Conservation (phyloP, 495 filamentous ascomycete genomes). For the Parathielavia appendiculata region DNA sequence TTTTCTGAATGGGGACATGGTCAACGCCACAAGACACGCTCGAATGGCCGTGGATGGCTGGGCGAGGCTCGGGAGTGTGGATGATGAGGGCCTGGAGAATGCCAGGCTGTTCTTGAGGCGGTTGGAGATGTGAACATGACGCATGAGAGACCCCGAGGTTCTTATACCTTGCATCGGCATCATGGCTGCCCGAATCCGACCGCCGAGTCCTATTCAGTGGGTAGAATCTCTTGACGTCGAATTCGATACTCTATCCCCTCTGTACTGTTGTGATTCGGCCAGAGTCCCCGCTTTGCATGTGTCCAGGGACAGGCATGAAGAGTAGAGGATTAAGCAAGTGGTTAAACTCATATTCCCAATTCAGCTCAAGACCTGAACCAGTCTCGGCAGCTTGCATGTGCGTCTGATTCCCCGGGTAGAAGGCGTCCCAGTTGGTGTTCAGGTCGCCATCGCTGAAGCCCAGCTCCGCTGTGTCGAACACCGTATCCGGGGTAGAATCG, state of each 20-base stretch:
- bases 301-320: not conserved
- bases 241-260: no score
- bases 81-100: constrained; percentile 28
- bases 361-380: not conserved
- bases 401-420: not conserved
- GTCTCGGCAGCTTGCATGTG: not conserved
- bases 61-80: constrained; percentile 35
- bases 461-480: not conserved
- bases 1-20: constrained; percentile 30
- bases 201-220: no score
- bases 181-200: no score
- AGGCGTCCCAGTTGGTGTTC: not conserved
- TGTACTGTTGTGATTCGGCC: not conserved
- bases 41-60: constrained; percentile 37
- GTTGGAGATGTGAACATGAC: constrained; percentile 13
- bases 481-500: not conserved
- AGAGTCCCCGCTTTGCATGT: not conserved
- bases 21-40: constrained; percentile 35
- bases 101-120: constrained; percentile 24
- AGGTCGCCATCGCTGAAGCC: not conserved
- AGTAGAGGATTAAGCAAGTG: constrained; percentile 8
- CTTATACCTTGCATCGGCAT: no score
- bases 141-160: no score
- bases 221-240: no score
- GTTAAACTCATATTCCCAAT: constrained; percentile 16